Evolutionary conservation across 2,329 filamentous ascomycete genomes (phyloP), one percentile per base, ranked within the genome.

Genomic region (Alternaria alternata): DNA sequence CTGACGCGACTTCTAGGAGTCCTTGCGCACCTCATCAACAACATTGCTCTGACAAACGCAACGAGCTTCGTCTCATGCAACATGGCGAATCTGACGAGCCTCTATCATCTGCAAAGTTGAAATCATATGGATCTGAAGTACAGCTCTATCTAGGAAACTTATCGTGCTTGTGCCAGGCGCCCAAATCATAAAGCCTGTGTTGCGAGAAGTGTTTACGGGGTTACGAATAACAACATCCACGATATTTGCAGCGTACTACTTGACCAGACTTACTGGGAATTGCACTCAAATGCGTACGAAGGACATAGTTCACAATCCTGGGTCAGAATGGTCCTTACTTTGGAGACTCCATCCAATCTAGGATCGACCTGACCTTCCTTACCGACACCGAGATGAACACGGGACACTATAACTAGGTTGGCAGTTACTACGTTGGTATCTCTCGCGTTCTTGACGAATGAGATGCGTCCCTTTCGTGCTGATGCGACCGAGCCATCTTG

Each of bases 401-500:
- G 32, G 48, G 3, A 32, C 46, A 53, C 55, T 57, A 16, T 5
- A 44, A 38, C 20, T 4, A 48, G 51, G 12, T 22, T 51, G 26
- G 38, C 6, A 34, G 11, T 41, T 26, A 5, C 43, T n/a, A 11
- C 6, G 4, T 38, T 56, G 30, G 36, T 26, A 24, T 18, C 54
- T 62, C n/a, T 46, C 39, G 52, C 36, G 18, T 48, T 44, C 5
- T 38, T 18, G 43, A 54, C 65, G 53, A 65, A 68, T 70, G 36
- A 55, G 30, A 46, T 28, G 39, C 49, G 7, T 14, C n/a, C 3
- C 20, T 63, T 70, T 73, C 32, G 34, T 63, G 70, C 71, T 75
- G 72, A 74, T 74, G 71, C 64, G 51, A 65, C 53, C 44, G 64
- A 54, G 39, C 69, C 71, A 75, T 73, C 55, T 66, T 66, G 71